A percentile compares a stretch with the other conserved stretches of the same genome.
These are phyloP conservation scores for Phycomyces blakesleeanus DNA, from an alignment of 192 early-diverging fungal genomes.

Conservation along the genomic window DNA sequence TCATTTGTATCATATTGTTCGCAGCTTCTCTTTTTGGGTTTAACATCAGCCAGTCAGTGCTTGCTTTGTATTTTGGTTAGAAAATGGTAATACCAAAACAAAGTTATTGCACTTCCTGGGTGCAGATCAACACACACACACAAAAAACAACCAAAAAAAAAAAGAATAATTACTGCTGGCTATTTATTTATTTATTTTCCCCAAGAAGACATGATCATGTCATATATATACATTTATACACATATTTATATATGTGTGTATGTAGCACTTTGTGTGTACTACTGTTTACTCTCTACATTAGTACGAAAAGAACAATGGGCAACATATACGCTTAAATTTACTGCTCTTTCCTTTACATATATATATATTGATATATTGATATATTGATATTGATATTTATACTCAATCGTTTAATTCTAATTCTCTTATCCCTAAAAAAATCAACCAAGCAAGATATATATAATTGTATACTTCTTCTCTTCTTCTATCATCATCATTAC, in stretches of 20 bases:
- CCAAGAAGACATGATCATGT: too few species aligned
- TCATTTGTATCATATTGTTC: slow-evolving; percentile 58
- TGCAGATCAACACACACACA: background rate
- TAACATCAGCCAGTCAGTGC: slow-evolving; percentile 73
- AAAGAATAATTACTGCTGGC: background rate
- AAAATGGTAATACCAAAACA: slow-evolving; percentile 8
- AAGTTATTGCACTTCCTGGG: background rate
- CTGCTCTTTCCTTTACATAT: background rate
- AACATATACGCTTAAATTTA: too few species aligned
- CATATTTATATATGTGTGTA: too few species aligned
- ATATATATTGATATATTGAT: background rate
- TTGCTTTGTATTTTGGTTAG: slow-evolving; percentile 72
- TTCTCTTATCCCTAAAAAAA: too few species aligned
- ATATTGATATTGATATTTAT: background rate
- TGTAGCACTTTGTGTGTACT: too few species aligned
- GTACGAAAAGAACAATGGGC: too few species aligned
- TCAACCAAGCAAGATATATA: too few species aligned
- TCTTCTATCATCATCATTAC: background rate
- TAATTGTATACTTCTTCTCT: background rate
- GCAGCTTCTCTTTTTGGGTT: slow-evolving; percentile 64
- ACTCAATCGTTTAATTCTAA: too few species aligned
- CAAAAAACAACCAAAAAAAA: too few species aligned
- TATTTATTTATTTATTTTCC: background rate
- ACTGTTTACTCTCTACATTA: too few species aligned
- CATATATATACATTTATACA: too few species aligned